Evolutionary conservation across 1,284 basidiomycete genomes (phyloP).

Genomic region (Sparassis latifolia): DNA sequence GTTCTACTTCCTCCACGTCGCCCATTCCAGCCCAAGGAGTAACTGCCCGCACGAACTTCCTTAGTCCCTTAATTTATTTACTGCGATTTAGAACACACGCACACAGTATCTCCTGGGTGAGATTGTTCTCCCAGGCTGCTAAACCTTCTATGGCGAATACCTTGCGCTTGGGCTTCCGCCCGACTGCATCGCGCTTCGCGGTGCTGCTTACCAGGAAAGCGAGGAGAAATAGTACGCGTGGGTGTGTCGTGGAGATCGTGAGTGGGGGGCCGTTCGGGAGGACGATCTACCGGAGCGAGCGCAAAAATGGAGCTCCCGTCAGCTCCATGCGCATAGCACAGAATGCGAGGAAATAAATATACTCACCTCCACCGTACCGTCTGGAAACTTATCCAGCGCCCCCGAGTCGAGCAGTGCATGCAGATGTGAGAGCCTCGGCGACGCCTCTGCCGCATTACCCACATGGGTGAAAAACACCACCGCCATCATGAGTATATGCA

Average conservation of each 20-base stretch:
- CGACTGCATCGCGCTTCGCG: slow-evolving; percentile 65
- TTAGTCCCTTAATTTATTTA: too few relatives aligned
- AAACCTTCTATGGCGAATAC: slow-evolving; percentile 63
- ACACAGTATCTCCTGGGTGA: slow-evolving; percentile 33
- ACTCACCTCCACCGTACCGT: slow-evolving; percentile 46
- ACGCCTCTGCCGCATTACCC: slow-evolving; percentile 39
- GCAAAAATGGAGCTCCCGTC: too few relatives aligned
- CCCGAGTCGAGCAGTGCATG: slow-evolving; percentile 60
- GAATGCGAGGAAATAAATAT: neutral
- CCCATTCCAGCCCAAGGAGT: slow-evolving; percentile 44
- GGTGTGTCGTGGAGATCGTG: slow-evolving; percentile 56
- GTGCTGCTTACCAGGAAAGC: slow-evolving; percentile 59
- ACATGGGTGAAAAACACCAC: slow-evolving; percentile 53
- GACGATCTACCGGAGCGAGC: slow-evolving; percentile 25
- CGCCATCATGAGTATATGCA: slow-evolving; percentile 50
- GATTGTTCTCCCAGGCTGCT: slow-evolving; percentile 41
- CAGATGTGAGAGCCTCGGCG: slow-evolving; percentile 44
- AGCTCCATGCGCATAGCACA: too few relatives aligned
- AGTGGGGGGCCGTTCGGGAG: slow-evolving; percentile 36
- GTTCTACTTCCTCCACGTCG: slow-evolving; percentile 44
- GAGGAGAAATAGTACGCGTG: slow-evolving; percentile 53
- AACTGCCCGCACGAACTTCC: slow-evolving; percentile 16
- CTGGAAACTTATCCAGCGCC: slow-evolving; percentile 38
- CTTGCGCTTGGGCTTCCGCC: slow-evolving; percentile 63
- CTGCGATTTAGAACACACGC: slow-evolving; percentile 2